phyloP scores from a whole-genome alignment of 306 rosid genomes.

The Fagus sylvatica region DNA sequence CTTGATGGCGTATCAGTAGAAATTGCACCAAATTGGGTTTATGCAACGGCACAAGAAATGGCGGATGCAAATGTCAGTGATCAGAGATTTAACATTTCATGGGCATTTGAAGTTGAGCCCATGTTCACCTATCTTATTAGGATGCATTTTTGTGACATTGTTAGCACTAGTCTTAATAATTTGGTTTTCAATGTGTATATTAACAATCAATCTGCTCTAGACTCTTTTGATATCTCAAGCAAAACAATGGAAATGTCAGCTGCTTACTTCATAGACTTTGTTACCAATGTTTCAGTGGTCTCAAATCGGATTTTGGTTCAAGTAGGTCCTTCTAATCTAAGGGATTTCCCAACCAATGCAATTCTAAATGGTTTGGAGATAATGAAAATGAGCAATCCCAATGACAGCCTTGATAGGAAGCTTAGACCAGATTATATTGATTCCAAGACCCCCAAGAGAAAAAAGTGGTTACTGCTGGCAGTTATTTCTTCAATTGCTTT shows the following conservation, averaged over 20 bases:
- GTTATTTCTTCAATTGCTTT: slow-evolving; percentile 18
- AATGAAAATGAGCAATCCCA: slow-evolving; percentile 30
- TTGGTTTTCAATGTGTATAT: slow-evolving; percentile 44
- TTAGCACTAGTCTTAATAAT: slow-evolving; percentile 24
- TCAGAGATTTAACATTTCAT: slow-evolving; percentile 43
- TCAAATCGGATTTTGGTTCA: slow-evolving; percentile 35
- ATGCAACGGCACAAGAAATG: slow-evolving; percentile 46
- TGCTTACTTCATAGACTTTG: slow-evolving; percentile 34
- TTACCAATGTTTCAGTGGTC: slow-evolving; percentile 15
- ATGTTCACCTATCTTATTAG: slow-evolving; percentile 34
- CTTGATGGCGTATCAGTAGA: slow-evolving; percentile 28
- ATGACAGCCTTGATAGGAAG: slow-evolving; percentile 27
- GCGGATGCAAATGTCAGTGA: slow-evolving; percentile 37
- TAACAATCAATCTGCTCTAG: slow-evolving; percentile 34
- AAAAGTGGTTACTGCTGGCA: slow-evolving; percentile 26
- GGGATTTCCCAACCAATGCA: slow-evolving; percentile 31
- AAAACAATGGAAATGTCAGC: slow-evolving; percentile 29
- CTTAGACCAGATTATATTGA: slow-evolving; percentile 10
- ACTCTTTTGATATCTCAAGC: slow-evolving; percentile 36
- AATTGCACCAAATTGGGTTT: slow-evolving; percentile 40
- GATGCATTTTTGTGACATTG: slow-evolving; percentile 40
- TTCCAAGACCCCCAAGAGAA: slow-evolving; percentile 19
- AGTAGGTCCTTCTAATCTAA: slow-evolving; percentile 33
- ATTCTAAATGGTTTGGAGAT: slow-evolving; percentile 48
- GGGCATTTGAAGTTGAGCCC: slow-evolving; percentile 34